Percentiles rank a stretch among this genome's conserved stretches.
These are phyloP conservation scores for Pinus albicaulis DNA, from an alignment of 75 land plant species.

Conservation along the genomic window DNA sequence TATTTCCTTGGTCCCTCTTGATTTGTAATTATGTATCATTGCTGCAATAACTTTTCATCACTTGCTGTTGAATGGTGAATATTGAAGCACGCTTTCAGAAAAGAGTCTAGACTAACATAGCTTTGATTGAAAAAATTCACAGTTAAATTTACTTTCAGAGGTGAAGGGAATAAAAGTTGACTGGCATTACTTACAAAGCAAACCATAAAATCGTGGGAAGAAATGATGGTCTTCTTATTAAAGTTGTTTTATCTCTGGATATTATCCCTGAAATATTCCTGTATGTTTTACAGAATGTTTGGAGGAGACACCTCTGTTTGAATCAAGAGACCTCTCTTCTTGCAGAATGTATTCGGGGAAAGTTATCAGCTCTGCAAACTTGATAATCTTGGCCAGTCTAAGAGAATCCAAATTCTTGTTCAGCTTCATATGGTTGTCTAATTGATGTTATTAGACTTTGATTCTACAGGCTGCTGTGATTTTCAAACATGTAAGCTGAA, in stretches of 20 bases:
- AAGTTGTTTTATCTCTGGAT: neutral
- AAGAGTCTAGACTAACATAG: neutral
- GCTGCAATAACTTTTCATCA: neutral
- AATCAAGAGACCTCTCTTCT: constrained; percentile 47
- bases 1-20: constrained; percentile 4
- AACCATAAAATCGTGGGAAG: neutral
- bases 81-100: neutral
- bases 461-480: neutral
- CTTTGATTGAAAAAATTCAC: neutral
- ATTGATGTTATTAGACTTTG: neutral
- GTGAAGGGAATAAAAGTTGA: neutral
- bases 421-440: neutral
- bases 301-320: constrained; percentile 32
- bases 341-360: constrained; percentile 32
- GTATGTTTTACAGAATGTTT: constrained; percentile 41
- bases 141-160: neutral
- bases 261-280: neutral
- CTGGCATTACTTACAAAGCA: neutral
- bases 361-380: constrained; percentile 10
- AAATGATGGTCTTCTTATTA: neutral
- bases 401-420: neutral
- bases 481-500: neutral
- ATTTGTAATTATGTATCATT: too few species aligned
- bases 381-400: neutral
- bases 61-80: neutral